phyloP scores from a whole-genome alignment of 768 basidiomycete genomes.

The Rhizopogon sp. region DNA sequence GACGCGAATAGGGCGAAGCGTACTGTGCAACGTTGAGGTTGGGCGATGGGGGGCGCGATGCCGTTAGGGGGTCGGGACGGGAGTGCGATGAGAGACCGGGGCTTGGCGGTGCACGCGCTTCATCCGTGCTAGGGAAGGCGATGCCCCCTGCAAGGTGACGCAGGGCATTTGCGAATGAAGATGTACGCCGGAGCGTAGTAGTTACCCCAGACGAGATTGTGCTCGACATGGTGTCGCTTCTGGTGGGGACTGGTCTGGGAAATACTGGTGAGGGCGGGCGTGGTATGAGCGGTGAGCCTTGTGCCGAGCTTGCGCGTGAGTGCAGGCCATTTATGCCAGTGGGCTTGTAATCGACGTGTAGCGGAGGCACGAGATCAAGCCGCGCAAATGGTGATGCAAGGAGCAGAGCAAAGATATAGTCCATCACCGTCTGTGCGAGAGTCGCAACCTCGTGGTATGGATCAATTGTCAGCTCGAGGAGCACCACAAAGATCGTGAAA shows the following conservation, averaged over 20 bases:
- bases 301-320: slow-evolving; percentile 43
- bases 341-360: slow-evolving; percentile 32
- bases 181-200: slow-evolving; percentile 70
- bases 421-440: slow-evolving; percentile 85
- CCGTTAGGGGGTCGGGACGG: slow-evolving; percentile 26
- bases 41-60: slow-evolving; percentile 73
- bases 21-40: slow-evolving; percentile 76
- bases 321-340: slow-evolving; percentile 29
- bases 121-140: slow-evolving; percentile 63
- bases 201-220: slow-evolving; percentile 58
- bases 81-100: slow-evolving; percentile 18
- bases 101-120: slow-evolving; percentile 36
- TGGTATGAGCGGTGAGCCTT: slow-evolving; percentile 41
- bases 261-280: slow-evolving; percentile 42
- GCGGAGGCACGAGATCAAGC: slow-evolving; percentile 49
- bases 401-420: slow-evolving; percentile 88
- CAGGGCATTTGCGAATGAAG: slow-evolving; percentile 75
- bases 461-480: slow-evolving; percentile 89
- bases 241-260: slow-evolving; percentile 44
- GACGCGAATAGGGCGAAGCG: slow-evolving; percentile 66
- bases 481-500: slow-evolving; percentile 85
- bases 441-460: slow-evolving; percentile 91
- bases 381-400: slow-evolving; percentile 84
- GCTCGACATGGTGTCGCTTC: slow-evolving; percentile 59
- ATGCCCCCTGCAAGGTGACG: slow-evolving; percentile 67